Base-by-base conservation (phyloP, 2,329 filamentous ascomycete genomes). In the Verticillium zaregamsianum region DNA sequence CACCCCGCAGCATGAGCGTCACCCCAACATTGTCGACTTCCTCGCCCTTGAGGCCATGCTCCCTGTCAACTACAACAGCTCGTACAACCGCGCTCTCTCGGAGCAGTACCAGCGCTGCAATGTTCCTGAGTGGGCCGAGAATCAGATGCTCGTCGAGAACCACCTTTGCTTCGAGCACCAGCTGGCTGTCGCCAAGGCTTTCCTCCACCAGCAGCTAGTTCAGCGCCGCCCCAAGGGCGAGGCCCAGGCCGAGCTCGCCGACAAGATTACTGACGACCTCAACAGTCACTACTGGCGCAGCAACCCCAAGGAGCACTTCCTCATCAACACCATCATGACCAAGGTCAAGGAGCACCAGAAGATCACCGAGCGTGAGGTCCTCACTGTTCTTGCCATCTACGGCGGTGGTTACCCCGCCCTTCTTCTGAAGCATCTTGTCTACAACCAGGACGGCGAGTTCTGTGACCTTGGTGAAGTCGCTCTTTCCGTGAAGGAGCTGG, bases 21-120 rank as follows among this genome's bases (percentile, higher is more conserved):
- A 45, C 11, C 64, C 64, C 9, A 62, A 64, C 14, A 45, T 65
- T 5, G 64, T 62, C 35, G 64, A 65, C 35, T 65, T 62, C 15
- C 40, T 65, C 25, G 64, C 64, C 12, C 62, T 65, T 1, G 62
- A 64, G 58, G 64, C 62, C n/a, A 64, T 65, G 20, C 12, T 61
- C 1, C 58, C 64, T 8, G 64, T 64, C 31, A 62, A 64, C 56
- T 65, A 64, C 37, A 57, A 55, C 20, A 60, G 58, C 52, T 45
- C 63, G n/a, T 65, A 65, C 62, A 64, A 64, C 58, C 61, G 59
- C 12, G 55, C 60, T n/a, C 62, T 65, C 8, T 40, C 54, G 8
- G 62, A 61, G 31, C 60, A 62, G 20, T 64, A 57, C 35, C 20
- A 62, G 28, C 60, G 58, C 7, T 65, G 60, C 35, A 25, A 64